Base-by-base conservation (phyloP, 257 asterid species). In the Gentiana straminea region DNA sequence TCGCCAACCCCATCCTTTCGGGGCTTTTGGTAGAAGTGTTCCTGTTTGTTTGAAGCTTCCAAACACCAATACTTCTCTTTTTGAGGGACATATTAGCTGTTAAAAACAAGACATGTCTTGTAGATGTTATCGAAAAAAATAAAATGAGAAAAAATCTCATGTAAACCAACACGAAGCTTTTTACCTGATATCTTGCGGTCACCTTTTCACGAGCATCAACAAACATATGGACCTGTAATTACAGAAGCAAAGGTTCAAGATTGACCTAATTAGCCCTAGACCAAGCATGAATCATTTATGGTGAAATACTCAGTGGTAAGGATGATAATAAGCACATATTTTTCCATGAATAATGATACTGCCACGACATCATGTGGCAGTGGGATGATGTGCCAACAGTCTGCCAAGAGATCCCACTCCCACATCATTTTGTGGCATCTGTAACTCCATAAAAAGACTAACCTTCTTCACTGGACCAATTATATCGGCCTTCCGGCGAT, bases 1-100 rank as follows among this genome's bases (percentile, higher is more conserved):
- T 57, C 98, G 92, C 98, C 98, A 92, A 44, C 98, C 98, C 97
- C 98, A 87, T 67, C 98, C 98, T 60, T 92, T 92, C 45, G 98
- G 98, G 60, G 97, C 97, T 76, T 92, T 92, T 8, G 98, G 97
- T 32, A 92, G 71, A 65, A 92, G 97, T 11, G 97, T 88, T 70
- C 96, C 98, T 32, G 89, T 71, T 72, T 87, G 97, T 62, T 91
- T 91, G 62, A 77, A 73, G 83, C 94, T 87, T 62, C 98, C 98
- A 52, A 92, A 92, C 58, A 92, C 97, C 95, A 83, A 77, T 60
- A 92, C 97, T 77, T 91, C 98, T 75, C 97, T 75, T 78, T 92
- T 92, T 24, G 97, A 88, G 3, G 98, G 97, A 57, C 96, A 92
- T 55, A 92, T 85, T 83, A 92, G 71, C 98, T 91, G 83, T 8